Conservation (phyloP, 2,329 filamentous ascomycete genomes). For the Juglanconis sp. region DNA sequence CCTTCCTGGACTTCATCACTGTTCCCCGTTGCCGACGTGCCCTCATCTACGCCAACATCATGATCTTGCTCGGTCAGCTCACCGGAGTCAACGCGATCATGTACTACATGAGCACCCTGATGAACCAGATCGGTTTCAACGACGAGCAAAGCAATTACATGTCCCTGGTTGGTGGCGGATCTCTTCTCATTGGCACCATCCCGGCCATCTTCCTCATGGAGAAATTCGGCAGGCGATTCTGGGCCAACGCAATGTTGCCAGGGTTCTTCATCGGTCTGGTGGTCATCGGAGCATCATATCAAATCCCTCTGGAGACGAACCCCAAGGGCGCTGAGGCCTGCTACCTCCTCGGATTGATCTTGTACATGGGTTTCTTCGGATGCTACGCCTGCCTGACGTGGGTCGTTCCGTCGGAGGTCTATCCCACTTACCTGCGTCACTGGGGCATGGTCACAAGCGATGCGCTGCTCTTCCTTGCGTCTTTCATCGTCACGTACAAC, state of each 20-base stretch:
- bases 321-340: slow-evolving; percentile 51
- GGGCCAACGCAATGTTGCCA: slow-evolving; percentile 69
- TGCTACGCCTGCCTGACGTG: slow-evolving; percentile 63
- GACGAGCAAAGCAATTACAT: slow-evolving; percentile 64
- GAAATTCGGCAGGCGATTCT: slow-evolving; percentile 68
- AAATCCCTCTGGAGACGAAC: slow-evolving; percentile 45
- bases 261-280: slow-evolving; percentile 69
- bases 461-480: slow-evolving; percentile 65
- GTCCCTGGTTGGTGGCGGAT: slow-evolving; percentile 68
- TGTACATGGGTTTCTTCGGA: slow-evolving; percentile 69
- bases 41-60: slow-evolving; percentile 65
- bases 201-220: slow-evolving; percentile 71
- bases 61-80: slow-evolving; percentile 68
- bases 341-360: slow-evolving; percentile 64
- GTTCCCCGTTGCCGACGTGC: slow-evolving; percentile 64
- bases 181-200: slow-evolving; percentile 65
- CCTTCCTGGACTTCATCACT: slow-evolving; percentile 73
- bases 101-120: slow-evolving; percentile 70
- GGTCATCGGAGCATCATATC: slow-evolving; percentile 63
- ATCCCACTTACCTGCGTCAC: slow-evolving; percentile 67
- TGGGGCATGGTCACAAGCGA: slow-evolving; percentile 73
- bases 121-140: slow-evolving; percentile 66
- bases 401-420: slow-evolving; percentile 67
- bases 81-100: slow-evolving; percentile 69
- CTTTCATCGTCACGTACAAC: slow-evolving; percentile 74